These are phyloP conservation scores for Lentinula guzmanii DNA, from an alignment of 768 basidiomycete species.

Conservation along the genomic window DNA sequence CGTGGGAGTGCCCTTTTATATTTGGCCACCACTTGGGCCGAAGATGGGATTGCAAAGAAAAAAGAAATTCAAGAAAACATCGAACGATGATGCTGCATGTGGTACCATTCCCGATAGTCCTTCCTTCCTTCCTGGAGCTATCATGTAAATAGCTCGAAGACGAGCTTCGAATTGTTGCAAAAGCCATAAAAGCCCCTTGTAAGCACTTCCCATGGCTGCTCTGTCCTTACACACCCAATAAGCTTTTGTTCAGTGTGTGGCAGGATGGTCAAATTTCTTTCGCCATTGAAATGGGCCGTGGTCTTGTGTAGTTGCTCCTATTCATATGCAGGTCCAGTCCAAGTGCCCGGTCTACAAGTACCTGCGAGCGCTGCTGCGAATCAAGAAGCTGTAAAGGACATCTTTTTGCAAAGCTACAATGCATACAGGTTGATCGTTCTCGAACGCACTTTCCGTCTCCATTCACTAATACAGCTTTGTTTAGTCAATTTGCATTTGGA, in stretches of 20 bases:
- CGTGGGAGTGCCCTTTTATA: background rate
- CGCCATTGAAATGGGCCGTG: background rate
- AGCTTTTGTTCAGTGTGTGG: background rate
- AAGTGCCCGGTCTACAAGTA: conserved; percentile 27
- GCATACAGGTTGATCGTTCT: conserved; percentile 34
- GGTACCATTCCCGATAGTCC: background rate
- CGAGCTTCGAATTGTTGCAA: background rate
- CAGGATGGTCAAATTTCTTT: conserved; percentile 1
- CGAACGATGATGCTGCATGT: background rate
- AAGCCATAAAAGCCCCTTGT: background rate
- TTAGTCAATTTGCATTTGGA: conserved; percentile 39
- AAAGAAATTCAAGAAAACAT: background rate
- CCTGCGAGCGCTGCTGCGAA: conserved; percentile 29
- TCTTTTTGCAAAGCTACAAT: conserved; percentile 36
- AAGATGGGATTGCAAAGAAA: background rate
- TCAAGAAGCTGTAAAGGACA: conserved; percentile 27
- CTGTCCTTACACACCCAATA: background rate
- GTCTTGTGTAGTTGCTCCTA: background rate
- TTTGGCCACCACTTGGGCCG: background rate
- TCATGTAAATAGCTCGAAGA: background rate
- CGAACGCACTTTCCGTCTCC: background rate
- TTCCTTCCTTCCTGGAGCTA: background rate
- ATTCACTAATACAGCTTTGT: background rate
- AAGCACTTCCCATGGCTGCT: background rate
- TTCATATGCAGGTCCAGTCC: conserved; percentile 21